Base-by-base conservation (phyloP, 306 rosid genomes). In the Lathyrus oleraceus region DNA sequence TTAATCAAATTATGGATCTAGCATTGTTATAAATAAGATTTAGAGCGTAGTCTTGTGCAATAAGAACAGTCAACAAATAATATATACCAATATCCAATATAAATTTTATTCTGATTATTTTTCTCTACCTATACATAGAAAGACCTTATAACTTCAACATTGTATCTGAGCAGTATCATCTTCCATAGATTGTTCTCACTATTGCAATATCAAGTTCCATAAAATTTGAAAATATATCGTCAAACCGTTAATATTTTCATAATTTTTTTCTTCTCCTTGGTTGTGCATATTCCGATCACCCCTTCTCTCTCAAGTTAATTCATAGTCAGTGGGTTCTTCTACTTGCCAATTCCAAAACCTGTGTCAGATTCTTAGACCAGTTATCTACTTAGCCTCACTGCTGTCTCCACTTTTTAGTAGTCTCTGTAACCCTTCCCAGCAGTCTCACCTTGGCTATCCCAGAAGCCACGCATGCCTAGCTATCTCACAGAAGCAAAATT, bases 191-290 rank as follows among this genome's bases (percentile, higher is more conserved):
- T 23, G 61, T 54, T 54, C 35, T 23, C 61, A 54, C 13, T 12
- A 56, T 56, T 56, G 17, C 36, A 54, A 54, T 23, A 25, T 56
- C 61, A 27, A 56, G 61, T 56, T 56, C 61, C 38, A 17, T 12
- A 56, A 56, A 56, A 25, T 56, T 56, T 25, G 17, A 35, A 56
- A 56, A 25, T 13, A n/a, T 56, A 56, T 3, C 17, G 56, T 49
- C 56, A 25, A 25, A 56, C 12, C 25, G 61, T 56, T 12, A 56
- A 25, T 25, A 25, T 12, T 25, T 56, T 25, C 38, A 13, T 56
- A 14, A 56, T 56, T 27, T n/a, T 27, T 56, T 25, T 27, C 62
- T 56, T 56, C 19, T 56, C 19, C 8, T 25, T 56, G 61, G 28
- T 11, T 15, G 10, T 10, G 36, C 17, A 56, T 56, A 25, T 56